Percentiles rank a stretch among this genome's conserved stretches.
phyloP scores from a whole-genome alignment of 345 rosid genomes.

The Citrus inodora region DNA sequence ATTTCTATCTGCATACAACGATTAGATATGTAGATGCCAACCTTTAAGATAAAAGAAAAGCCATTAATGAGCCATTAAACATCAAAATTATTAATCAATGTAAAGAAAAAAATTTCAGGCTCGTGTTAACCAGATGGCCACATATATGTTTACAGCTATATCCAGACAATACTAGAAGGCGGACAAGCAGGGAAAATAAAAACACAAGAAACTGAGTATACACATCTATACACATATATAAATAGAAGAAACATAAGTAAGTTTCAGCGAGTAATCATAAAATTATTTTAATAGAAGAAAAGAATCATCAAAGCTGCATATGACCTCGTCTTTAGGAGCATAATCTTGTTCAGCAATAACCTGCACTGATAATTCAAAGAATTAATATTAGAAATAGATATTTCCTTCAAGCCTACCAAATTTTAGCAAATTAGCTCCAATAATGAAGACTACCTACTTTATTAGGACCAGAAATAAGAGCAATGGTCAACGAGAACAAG shows the following conservation, averaged over 20 bases:
- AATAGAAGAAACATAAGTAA: neutral
- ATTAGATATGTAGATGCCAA: neutral
- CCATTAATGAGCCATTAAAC: neutral
- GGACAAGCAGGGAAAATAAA: too few species aligned
- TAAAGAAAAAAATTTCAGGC: neutral
- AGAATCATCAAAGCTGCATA: slow-evolving; percentile 13
- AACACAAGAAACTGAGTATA: neutral
- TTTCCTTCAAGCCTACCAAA: neutral
- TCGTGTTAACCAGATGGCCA: too few species aligned
- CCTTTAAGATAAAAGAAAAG: neutral
- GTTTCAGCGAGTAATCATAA: neutral
- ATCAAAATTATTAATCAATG: neutral
- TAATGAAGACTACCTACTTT: neutral
- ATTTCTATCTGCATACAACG: neutral
- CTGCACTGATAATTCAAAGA: slow-evolving; percentile 37
- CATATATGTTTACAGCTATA: too few species aligned
- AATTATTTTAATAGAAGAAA: neutral
- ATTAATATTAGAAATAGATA: slow-evolving; percentile 1
- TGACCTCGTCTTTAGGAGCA: slow-evolving; percentile 77
- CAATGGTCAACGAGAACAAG: neutral
- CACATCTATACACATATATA: neutral
- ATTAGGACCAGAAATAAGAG: neutral
- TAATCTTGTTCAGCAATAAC: slow-evolving; percentile 69
- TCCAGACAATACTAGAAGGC: too few species aligned
- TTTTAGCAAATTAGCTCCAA: neutral